Conservation (phyloP, 345 rosid species). For the Gossypium raimondii region DNA sequence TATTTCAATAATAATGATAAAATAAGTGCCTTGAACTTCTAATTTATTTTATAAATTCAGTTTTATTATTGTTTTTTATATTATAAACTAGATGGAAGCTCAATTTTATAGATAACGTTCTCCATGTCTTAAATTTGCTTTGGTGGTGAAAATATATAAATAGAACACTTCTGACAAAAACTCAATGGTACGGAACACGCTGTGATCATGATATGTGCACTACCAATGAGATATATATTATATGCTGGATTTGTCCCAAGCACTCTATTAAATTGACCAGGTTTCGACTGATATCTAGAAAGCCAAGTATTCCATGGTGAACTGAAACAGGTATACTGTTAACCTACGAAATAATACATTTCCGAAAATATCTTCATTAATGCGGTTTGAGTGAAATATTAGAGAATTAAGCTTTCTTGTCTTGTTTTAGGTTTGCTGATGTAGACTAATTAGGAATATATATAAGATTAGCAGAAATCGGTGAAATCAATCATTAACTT, state of each 20-base stretch:
- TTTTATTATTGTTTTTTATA: too few relatives aligned
- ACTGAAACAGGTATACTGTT: not conserved
- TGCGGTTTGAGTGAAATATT: not conserved
- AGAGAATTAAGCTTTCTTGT: not conserved
- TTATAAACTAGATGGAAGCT: too few relatives aligned
- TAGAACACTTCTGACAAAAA: not conserved
- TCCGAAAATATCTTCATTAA: not conserved
- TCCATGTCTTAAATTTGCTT: not conserved
- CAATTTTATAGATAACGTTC: not conserved
- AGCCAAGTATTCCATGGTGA: not conserved
- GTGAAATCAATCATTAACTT: not conserved
- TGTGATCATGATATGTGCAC: not conserved
- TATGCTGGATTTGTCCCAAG: too few relatives aligned
- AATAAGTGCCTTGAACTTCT: not conserved
- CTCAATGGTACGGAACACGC: not conserved
- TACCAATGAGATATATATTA: not conserved
- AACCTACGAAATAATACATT: not conserved
- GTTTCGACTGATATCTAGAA: not conserved
- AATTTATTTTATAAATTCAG: not conserved
- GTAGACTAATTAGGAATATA: not conserved
- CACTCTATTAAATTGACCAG: not conserved
- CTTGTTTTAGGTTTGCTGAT: not conserved
- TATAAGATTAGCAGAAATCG: not conserved
- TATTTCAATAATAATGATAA: not conserved
- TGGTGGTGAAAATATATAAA: not conserved